A percentile compares a stretch with the other conserved stretches of the same genome.
These are phyloP conservation scores for Syncephalastrum sp. DNA, from an alignment of 371 early-diverging fungal genomes.

Conservation along the genomic window DNA sequence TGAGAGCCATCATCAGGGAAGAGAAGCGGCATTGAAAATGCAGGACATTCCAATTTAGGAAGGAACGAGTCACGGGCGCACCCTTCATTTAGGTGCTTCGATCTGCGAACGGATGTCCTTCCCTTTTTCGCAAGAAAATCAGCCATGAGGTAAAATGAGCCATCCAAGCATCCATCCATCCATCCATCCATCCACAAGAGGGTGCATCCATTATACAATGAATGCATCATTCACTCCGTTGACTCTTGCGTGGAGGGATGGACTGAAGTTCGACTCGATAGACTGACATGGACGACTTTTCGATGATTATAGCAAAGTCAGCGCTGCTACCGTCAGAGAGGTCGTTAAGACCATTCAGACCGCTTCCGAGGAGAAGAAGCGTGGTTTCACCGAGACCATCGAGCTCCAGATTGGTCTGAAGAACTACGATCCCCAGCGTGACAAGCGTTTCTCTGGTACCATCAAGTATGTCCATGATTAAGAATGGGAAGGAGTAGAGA, in stretches of 20 bases:
- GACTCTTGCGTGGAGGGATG: background rate
- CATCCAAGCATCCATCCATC: constrained; percentile 22
- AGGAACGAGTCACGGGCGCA: too few species aligned
- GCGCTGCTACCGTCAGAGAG: constrained; percentile 71
- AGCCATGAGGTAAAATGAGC: constrained; percentile 24
- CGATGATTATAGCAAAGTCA: constrained; percentile 70
- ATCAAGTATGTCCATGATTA: constrained; percentile 54
- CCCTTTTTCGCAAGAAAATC: constrained; percentile 10
- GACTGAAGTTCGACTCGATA: background rate
- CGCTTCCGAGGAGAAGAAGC: constrained; percentile 83
- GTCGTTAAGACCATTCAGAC: constrained; percentile 10
- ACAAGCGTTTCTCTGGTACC: constrained; percentile 99
- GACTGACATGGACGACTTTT: background rate
- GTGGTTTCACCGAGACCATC: constrained; percentile 95
- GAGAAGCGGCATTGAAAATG: too few species aligned
- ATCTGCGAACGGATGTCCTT: background rate
- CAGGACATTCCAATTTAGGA: too few species aligned
- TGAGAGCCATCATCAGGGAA: too few species aligned
- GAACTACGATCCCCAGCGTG: constrained; percentile 99
- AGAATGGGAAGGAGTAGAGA: too few species aligned
- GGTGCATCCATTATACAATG: background rate
- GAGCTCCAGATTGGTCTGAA: constrained; percentile 98
- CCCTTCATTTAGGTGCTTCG: too few species aligned
- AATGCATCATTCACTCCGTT: background rate
- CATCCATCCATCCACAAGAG: constrained; percentile 12